Evolutionary conservation across 768 basidiomycete species (phyloP), one percentile per base, ranked within the genome.

Genomic region (Tulasnella sp.): DNA sequence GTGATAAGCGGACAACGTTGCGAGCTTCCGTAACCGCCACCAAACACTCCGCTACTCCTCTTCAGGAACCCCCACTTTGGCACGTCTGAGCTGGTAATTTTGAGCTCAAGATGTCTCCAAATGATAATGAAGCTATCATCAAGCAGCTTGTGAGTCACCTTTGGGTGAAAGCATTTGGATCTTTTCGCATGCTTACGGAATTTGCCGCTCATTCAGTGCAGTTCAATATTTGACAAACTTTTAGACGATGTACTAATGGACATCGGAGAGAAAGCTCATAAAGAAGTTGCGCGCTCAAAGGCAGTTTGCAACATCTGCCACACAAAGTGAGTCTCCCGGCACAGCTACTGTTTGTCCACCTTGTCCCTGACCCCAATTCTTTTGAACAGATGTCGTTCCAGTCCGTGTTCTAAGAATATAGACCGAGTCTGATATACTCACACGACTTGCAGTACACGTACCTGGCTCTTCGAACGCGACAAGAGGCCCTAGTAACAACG

Each of bases 231-330:
- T 45, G 39, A 54, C 68, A 52, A 49, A 36, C 25, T 76, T 40
- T 34, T 76, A 15, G 76, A 76, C 49, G 76, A 76, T 58, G 45
- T 76, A 15, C n/a, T 72, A 25, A 34, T 76, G 42, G 76, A 76
- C 45, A 72, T 72, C 14, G 38, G 42, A n/a, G 72, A 71, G 52
- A 45, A 72, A 36, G 70, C 70, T 2, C 76, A 76, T 72, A 71
- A 71, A 58, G 76, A 71, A 29, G 70, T 40, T 39, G 34, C 34
- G 34, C 76, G 76, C n/a, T 3, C 70, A 15, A 54, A 42, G 52
- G 49, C 45, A 12, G 49, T 76, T 37, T 76, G 76, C 39, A 64
- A 72, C 22, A 76, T 76, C 34, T 76, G 76, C 25, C 68, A 76
- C 9, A 76, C 71, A 19, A 38, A 52, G 76, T 76, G 31, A 52